These are phyloP conservation scores for Herpetospermum pedunculosum DNA, from an alignment of 306 rosid species.

Conservation along the genomic window DNA sequence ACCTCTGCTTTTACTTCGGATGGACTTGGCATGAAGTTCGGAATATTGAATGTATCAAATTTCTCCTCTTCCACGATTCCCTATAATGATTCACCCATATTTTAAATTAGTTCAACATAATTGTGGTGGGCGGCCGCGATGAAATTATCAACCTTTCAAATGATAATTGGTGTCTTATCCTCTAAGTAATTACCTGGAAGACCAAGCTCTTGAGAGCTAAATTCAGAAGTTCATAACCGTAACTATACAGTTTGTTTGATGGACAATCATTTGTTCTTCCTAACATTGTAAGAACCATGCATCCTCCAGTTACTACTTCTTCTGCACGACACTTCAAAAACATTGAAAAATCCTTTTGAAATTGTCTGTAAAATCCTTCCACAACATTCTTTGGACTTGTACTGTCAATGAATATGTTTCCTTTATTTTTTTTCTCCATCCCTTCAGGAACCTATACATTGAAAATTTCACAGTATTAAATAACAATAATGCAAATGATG, in stretches of 20 bases:
- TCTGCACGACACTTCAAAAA: constrained; percentile 26
- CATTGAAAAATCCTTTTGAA: constrained; percentile 21
- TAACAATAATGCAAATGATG: too few species aligned
- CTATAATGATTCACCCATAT: constrained; percentile 9
- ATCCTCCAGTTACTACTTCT: constrained; percentile 25
- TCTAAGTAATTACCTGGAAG: too few species aligned
- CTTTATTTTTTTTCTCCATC: constrained; percentile 13
- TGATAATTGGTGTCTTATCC: too few species aligned
- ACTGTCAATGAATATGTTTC: constrained; percentile 15
- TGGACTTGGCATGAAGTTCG: constrained; percentile 15
- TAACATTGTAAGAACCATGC: constrained; percentile 23
- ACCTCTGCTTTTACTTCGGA: constrained; percentile 25
- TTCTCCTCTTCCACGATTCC: constrained; percentile 22
- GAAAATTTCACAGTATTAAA: too few species aligned
- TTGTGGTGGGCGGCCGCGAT: too few species aligned
- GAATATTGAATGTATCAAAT: constrained; percentile 23
- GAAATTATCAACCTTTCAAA: too few species aligned
- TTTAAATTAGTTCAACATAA: too few species aligned
- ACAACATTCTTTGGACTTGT: constrained; percentile 15
- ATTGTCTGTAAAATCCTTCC: constrained; percentile 16
- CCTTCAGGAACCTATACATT: constrained; percentile 19
- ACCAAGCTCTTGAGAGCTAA: constrained; percentile 25
- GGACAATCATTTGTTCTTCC: constrained; percentile 16
- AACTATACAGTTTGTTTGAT: background rate
- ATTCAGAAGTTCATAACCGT: constrained; percentile 5